Percentiles rank a stretch among this genome's conserved stretches.
Conservation (phyloP, 495 filamentous ascomycete species). For the Cudoniella acicularis region DNA sequence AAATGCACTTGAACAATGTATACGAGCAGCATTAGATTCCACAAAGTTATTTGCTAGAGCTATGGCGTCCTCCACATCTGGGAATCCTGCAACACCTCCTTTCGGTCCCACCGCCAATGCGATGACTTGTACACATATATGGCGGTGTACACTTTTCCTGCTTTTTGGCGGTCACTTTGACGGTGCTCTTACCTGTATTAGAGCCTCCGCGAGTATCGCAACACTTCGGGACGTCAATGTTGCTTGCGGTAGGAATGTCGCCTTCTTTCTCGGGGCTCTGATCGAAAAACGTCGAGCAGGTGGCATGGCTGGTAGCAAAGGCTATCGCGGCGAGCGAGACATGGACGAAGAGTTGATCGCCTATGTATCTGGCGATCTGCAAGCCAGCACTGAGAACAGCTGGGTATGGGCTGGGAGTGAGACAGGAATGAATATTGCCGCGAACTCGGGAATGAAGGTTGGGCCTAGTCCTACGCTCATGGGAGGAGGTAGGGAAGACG, state of each 20-base stretch:
- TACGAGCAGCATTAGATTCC: constrained; percentile 71
- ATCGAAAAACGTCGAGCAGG: constrained; percentile 28
- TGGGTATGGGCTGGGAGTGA: constrained; percentile 86
- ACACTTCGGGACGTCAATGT: constrained; percentile 66
- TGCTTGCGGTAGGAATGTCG: constrained; percentile 76
- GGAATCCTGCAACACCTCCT: constrained; percentile 16
- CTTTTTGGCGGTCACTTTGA: constrained; percentile 69
- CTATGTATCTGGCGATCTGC: constrained; percentile 86
- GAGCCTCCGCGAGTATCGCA: constrained; percentile 64
- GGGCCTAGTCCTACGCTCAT: constrained; percentile 13
- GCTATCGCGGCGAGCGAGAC: constrained; percentile 33
- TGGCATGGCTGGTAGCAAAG: constrained; percentile 16
- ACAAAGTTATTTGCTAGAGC: constrained; percentile 63
- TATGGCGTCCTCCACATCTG: constrained; percentile 5
- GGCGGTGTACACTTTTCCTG: constrained; percentile 82
- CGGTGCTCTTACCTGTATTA: constrained; percentile 67
- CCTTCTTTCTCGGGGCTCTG: constrained; percentile 75
- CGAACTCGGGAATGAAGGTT: constrained; percentile 8
- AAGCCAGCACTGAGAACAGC: constrained; percentile 70
- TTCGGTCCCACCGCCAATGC: constrained; percentile 47
- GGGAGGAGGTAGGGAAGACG: constrained; percentile 23
- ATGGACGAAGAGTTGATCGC: constrained; percentile 87
- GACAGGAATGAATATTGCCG: constrained; percentile 40
- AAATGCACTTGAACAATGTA: constrained; percentile 74
- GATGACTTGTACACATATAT: constrained; percentile 80